Base-by-base conservation (phyloP, 2,329 filamentous ascomycete genomes). In the Clathrospora elynae region DNA sequence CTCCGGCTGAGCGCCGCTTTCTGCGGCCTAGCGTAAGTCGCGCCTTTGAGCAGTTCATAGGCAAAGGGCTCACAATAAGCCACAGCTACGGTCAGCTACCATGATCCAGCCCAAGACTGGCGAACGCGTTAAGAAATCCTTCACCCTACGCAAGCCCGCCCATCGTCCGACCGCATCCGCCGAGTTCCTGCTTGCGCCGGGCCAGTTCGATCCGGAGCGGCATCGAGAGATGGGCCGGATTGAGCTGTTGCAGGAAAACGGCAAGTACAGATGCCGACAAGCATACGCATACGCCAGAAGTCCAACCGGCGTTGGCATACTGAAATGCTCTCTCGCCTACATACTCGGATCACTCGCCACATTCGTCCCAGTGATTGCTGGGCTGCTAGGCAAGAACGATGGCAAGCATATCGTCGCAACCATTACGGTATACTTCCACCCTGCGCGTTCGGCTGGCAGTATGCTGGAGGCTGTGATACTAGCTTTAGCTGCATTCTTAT, bases 361-460 rank as follows among this genome's bases (percentile, higher is more conserved):
- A 0, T 93, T 96, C 59, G 84, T 89, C 50, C 81, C 85, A 2
- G 79, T 80, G 2, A 77, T 96, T 42, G 85, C 90, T 11, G 74
- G 78, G 6, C 81, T 90, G 42, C 76, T 96, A 11, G 92, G 92
- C 8, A 79, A 85, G 51, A 87, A 90, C 63, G 91, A 96, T 71
- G 90, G 90, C 35, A 96, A 96, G 66, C 92, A 96, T 71, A 85
- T 96, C 63, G 90, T 96, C 36, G 90, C 90, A 20, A 96, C 92
- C 2, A 83, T 96, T 44, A 95, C 90, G 1, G 91, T 96, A 8
- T 97, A 96, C 64, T 97, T 96, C 62, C 90, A 96, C 67, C 90
- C 92, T 4, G 88, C 90, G 5, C 80, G 92, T 44, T 89, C 89
- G 12, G 82, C 85, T 17, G 92, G 92, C 1, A 93, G 88, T 54